These are phyloP conservation scores for Xylaria scruposa DNA, from an alignment of 495 filamentous ascomycete species.

Conservation along the genomic window DNA sequence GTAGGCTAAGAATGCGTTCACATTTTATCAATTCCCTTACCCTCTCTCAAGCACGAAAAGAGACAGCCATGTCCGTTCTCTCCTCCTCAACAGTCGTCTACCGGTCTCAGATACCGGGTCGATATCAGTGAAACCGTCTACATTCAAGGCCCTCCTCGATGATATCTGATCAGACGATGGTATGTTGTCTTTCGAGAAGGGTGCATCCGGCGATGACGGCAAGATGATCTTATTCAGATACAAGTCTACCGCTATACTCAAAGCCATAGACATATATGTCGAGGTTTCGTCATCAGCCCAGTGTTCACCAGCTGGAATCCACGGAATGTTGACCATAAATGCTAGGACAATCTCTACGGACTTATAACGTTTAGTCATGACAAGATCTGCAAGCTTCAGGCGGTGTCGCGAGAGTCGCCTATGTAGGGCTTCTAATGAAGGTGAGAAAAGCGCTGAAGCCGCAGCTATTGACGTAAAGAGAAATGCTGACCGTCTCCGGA, in stretches of 20 bases:
- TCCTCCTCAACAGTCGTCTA: conserved; percentile 63
- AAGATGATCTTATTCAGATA: conserved; percentile 72
- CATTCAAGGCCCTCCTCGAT: conserved; percentile 64
- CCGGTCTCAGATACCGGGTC: conserved; percentile 66
- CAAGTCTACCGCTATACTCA: conserved; percentile 71
- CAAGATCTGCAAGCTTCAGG: conserved; percentile 65
- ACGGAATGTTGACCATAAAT: conserved; percentile 79
- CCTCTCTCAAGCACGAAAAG: conserved; percentile 77
- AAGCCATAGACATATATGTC: conserved; percentile 71
- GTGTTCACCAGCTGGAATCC: conserved; percentile 73
- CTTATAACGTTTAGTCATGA: conserved; percentile 63
- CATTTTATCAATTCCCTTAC: conserved; percentile 42
- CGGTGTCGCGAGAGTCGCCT: conserved; percentile 68
- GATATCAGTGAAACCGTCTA: conserved; percentile 71
- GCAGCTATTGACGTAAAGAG: conserved; percentile 74
- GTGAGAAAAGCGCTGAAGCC: conserved; percentile 68
- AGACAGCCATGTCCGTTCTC: conserved; percentile 74
- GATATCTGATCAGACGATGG: conserved; percentile 71
- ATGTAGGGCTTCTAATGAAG: conserved; percentile 65
- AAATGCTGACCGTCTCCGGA: conserved; percentile 70
- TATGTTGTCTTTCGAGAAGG: conserved; percentile 55
- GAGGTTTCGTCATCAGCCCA: conserved; percentile 76
- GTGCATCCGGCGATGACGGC: conserved; percentile 58
- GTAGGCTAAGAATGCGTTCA: not conserved
- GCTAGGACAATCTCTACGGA: conserved; percentile 77